Conservation (phyloP, 306 rosid species). For the Begonia fuchsioides region DNA sequence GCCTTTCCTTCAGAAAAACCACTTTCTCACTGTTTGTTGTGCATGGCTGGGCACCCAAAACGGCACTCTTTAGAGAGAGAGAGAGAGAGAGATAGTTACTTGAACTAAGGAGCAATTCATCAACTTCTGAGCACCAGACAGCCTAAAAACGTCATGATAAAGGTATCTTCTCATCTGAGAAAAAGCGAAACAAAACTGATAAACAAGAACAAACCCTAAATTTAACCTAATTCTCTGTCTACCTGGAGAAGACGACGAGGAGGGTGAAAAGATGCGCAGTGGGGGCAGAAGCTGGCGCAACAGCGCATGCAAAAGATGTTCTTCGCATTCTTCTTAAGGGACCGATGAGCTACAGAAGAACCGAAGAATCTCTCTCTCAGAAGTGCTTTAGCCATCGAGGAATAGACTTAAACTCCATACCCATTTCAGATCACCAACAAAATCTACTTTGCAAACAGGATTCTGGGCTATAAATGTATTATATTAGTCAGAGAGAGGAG, state of each 20-base stretch:
- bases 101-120: slow-evolving; percentile 68
- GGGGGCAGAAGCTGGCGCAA: slow-evolving; percentile 78
- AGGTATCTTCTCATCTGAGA: slow-evolving; percentile 83
- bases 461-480: too few species aligned
- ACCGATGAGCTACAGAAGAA: slow-evolving; percentile 77
- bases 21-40: slow-evolving; percentile 84
- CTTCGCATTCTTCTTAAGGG: slow-evolving; percentile 73
- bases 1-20: slow-evolving; percentile 72
- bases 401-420: slow-evolving; percentile 8
- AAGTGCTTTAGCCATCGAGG: slow-evolving; percentile 71
- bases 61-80: neutral
- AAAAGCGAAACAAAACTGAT: neutral
- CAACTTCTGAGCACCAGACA: slow-evolving; percentile 61
- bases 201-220: neutral
- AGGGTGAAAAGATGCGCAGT: slow-evolving; percentile 56
- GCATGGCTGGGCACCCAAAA: slow-evolving; percentile 39
- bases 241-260: slow-evolving; percentile 84
- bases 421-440: too few species aligned
- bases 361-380: slow-evolving; percentile 78
- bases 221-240: neutral
- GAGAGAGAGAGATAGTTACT: slow-evolving; percentile 24
- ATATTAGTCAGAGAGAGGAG: too few species aligned
- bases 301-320: slow-evolving; percentile 82
- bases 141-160: slow-evolving; percentile 54
- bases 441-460: too few species aligned